These are phyloP conservation scores for Aschersonia sp. DNA, from an alignment of 2,329 filamentous ascomycete genomes.

Conservation along the genomic window DNA sequence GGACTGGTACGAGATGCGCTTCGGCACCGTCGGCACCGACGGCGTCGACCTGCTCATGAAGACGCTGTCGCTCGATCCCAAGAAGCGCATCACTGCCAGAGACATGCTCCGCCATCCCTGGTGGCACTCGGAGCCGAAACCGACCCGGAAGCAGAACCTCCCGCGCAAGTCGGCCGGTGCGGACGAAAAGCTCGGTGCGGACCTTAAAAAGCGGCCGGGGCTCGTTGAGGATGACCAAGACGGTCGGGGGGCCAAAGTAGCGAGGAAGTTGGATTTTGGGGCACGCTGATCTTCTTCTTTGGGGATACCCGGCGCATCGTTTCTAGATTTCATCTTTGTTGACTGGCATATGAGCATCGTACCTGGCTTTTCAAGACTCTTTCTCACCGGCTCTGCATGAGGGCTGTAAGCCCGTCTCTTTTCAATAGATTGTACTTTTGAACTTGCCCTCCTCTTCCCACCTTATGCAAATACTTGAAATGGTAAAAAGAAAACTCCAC, in stretches of 20 bases:
- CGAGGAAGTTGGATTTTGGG: slow-evolving; percentile 70
- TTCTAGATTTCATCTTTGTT: too few relatives aligned
- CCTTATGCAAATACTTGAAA: too few relatives aligned
- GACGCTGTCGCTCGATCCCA: slow-evolving; percentile 77
- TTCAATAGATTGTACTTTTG: too few relatives aligned
- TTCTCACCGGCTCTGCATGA: too few relatives aligned
- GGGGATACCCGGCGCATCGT: neutral
- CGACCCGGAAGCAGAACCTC: slow-evolving; percentile 68
- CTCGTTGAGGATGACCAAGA: slow-evolving; percentile 46
- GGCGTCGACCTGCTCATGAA: slow-evolving; percentile 81
- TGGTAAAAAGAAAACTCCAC: too few relatives aligned
- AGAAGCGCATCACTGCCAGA: slow-evolving; percentile 62
- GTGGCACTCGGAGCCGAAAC: slow-evolving; percentile 74
- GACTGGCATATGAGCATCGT: too few relatives aligned
- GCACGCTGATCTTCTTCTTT: slow-evolving; percentile 14
- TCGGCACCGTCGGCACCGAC: slow-evolving; percentile 65
- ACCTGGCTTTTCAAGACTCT: too few relatives aligned
- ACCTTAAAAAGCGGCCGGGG: slow-evolving; percentile 60
- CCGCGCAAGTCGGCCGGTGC: slow-evolving; percentile 52
- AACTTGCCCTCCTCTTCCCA: too few relatives aligned
- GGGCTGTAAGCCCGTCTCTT: too few relatives aligned
- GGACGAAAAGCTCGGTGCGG: slow-evolving; percentile 63
- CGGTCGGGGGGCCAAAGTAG: slow-evolving; percentile 53
- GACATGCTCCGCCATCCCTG: slow-evolving; percentile 71
- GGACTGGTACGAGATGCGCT: slow-evolving; percentile 61